Percentiles rank a stretch among this genome's conserved stretches.
phyloP scores from a whole-genome alignment of 2,329 filamentous ascomycete species.

The Fonsecaea pugnacius region DNA sequence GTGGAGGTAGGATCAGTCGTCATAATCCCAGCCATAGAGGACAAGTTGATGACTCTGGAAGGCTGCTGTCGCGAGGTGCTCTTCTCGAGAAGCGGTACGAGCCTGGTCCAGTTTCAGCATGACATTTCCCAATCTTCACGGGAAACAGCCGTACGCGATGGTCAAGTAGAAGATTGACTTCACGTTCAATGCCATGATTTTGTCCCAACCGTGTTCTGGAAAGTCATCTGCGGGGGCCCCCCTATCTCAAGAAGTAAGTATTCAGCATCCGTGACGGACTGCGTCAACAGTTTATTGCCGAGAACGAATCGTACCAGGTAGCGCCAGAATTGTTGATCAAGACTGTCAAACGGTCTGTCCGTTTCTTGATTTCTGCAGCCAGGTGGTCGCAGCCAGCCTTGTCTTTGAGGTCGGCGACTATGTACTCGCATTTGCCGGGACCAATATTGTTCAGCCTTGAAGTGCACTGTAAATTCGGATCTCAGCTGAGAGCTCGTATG shows the following conservation, averaged over 20 bases:
- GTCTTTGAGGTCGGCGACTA: slow-evolving; percentile 58
- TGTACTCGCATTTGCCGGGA: slow-evolving; percentile 56
- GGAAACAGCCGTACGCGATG: slow-evolving; percentile 37
- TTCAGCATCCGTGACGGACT: slow-evolving; percentile 50
- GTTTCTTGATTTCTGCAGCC: slow-evolving; percentile 54
- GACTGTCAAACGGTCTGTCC: slow-evolving; percentile 50
- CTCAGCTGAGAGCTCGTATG: not conserved
- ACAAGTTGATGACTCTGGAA: slow-evolving; percentile 58
- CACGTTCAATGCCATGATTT: slow-evolving; percentile 60
- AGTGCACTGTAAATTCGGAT: not conserved
- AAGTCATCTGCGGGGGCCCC: slow-evolving; percentile 63
- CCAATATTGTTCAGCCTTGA: slow-evolving; percentile 56
- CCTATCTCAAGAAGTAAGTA: slow-evolving; percentile 41
- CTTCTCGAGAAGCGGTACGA: slow-evolving; percentile 55
- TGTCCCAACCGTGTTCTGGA: slow-evolving; percentile 62
- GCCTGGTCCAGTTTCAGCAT: slow-evolving; percentile 26
- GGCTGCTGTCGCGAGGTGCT: slow-evolving; percentile 50
- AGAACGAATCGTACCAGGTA: slow-evolving; percentile 8
- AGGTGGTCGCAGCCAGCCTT: slow-evolving; percentile 56
- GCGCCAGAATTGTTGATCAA: slow-evolving; percentile 48
- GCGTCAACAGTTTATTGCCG: not conserved
- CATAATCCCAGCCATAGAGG: slow-evolving; percentile 52
- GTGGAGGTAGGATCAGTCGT: slow-evolving; percentile 53
- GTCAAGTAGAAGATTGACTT: slow-evolving; percentile 56
- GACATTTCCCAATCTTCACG: not conserved